These are phyloP conservation scores for Paratinospora sagittata DNA, from an alignment of 164 flowering plant genomes.

Conservation along the genomic window DNA sequence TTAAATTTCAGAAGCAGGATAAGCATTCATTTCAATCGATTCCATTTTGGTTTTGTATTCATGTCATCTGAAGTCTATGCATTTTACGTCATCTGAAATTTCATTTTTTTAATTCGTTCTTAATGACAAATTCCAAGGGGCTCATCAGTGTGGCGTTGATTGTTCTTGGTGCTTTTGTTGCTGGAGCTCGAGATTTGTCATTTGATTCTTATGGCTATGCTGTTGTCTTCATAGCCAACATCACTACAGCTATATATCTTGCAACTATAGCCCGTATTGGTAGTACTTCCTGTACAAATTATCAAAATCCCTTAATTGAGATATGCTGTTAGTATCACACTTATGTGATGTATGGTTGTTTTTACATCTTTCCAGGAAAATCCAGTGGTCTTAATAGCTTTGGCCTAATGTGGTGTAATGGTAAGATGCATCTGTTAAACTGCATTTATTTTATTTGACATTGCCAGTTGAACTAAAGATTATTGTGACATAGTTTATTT, in stretches of 20 bases:
- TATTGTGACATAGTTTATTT: no score
- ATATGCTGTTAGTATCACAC: no score
- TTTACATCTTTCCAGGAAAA: constrained; percentile 45
- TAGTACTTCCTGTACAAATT: no score
- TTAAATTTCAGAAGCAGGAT: no score
- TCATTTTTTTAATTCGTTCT: no score
- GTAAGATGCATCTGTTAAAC: constrained; percentile 28
- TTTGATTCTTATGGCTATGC: no score
- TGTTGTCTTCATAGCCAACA: constrained; percentile 70
- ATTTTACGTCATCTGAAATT: no score
- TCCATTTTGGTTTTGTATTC: no score
- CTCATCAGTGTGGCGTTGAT: constrained; percentile 89
- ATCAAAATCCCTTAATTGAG: no score
- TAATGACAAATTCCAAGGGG: constrained; percentile 37
- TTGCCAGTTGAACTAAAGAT: no score
- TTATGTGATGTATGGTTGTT: constrained; percentile 2
- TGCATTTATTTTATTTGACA: constrained; percentile 1
- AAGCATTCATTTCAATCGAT: no score
- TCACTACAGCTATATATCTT: constrained; percentile 87
- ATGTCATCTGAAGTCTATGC: no score
- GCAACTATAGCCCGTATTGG: constrained; percentile 92
- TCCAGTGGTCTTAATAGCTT: constrained; percentile 85
- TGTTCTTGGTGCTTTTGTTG: constrained; percentile 85
- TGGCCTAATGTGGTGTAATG: constrained; percentile 96
- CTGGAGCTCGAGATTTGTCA: constrained; percentile 92